A percentile compares a stretch with the other conserved stretches of the same genome.
Evolutionary conservation across 2,329 filamentous ascomycete species (phyloP).

Genomic region (Pseudohalonectria lignicola): DNA sequence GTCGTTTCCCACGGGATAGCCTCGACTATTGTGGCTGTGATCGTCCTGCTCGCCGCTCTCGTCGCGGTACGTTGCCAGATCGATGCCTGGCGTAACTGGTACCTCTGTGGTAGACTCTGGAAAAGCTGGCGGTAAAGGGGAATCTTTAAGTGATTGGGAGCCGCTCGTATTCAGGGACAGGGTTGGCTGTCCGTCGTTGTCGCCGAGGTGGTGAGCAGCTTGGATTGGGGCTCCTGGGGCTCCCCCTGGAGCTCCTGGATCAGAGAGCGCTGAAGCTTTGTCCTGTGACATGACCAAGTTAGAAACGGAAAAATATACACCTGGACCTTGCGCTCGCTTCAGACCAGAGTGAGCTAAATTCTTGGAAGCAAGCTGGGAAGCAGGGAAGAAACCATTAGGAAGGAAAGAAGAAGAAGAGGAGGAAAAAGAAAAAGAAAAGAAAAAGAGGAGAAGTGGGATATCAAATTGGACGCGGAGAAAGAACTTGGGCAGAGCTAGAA

Average conservation of each 20-base stretch:
- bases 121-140: neutral
- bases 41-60: slow-evolving; percentile 1
- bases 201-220: neutral
- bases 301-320: too few species aligned
- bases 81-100: slow-evolving; percentile 2
- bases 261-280: neutral
- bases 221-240: slow-evolving; percentile 1
- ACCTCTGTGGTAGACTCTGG: neutral
- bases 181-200: neutral
- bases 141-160: neutral
- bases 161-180: too few species aligned
- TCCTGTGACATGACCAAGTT: slow-evolving; percentile 1
- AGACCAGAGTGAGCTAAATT: too few species aligned
- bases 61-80: slow-evolving; percentile 8
- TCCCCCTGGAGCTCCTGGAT: slow-evolving; percentile 1
- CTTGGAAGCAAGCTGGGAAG: too few species aligned
- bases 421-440: too few species aligned
- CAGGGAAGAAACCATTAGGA: too few species aligned
- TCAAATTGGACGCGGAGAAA: too few species aligned
- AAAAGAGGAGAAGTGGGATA: too few species aligned
- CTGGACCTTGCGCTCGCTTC: too few species aligned
- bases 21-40: neutral
- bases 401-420: too few species aligned
- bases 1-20: too few species aligned
- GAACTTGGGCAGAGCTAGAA: too few species aligned